Evolutionary conservation across 495 filamentous ascomycete genomes (phyloP).

Genomic region (Aspergillus kassunensis): DNA sequence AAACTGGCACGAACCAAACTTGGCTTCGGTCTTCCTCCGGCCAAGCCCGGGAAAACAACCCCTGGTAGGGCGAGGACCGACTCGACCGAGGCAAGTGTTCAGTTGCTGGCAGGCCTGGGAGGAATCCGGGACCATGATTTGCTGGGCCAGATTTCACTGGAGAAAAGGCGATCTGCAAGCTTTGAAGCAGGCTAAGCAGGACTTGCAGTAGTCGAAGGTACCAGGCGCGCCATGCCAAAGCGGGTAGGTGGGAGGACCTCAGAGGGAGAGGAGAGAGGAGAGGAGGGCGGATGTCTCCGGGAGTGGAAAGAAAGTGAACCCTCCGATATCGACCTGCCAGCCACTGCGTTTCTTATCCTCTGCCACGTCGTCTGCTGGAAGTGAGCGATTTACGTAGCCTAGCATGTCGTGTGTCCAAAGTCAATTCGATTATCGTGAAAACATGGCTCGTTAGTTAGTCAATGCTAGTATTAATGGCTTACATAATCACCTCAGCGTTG

Average conservation of each 20-base stretch:
- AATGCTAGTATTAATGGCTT: too few species aligned
- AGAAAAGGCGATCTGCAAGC: conserved; percentile 22
- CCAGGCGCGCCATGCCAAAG: conserved; percentile 9
- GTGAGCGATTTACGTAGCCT: not conserved
- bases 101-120: not conserved
- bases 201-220: conserved; percentile 12
- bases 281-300: conserved; percentile 3
- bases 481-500: too few species aligned
- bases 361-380: conserved; percentile 14
- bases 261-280: not conserved
- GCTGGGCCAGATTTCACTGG: conserved; percentile 17
- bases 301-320: not conserved
- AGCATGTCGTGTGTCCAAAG: too few species aligned
- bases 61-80: conserved; percentile 6
- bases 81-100: conserved; percentile 16
- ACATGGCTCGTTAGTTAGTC: too few species aligned
- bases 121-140: not conserved
- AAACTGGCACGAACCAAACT: conserved; percentile 16
- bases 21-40: conserved; percentile 32
- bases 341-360: conserved; percentile 2
- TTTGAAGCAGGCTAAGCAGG: too few species aligned
- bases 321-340: conserved; percentile 7
- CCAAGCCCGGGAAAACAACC: conserved; percentile 19
- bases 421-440: too few species aligned
- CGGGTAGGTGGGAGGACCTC: conserved; percentile 8